Percentiles rank a stretch among this genome's conserved stretches.
Evolutionary conservation across 106 monocot species (phyloP).

Genomic region (Xerophyta viscosa): DNA sequence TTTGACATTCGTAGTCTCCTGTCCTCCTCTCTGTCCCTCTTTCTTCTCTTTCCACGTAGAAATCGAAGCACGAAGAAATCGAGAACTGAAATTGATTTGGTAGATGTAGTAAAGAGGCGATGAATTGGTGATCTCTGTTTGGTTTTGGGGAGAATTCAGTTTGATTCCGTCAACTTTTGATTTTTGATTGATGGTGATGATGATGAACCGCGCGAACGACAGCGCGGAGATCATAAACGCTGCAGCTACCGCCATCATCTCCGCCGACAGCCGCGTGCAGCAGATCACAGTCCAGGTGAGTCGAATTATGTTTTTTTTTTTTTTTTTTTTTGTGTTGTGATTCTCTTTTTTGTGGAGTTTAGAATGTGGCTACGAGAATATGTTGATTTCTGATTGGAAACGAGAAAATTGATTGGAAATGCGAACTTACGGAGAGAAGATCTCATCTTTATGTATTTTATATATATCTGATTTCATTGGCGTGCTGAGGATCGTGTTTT

Average conservation of each 20-base stretch:
- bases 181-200: not conserved
- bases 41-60: not conserved
- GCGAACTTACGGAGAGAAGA: too few species aligned
- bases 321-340: not conserved
- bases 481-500: too few species aligned
- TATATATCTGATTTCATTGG: too few species aligned
- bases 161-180: too few species aligned
- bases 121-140: too few species aligned
- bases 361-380: too few species aligned
- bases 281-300: slow-evolving; percentile 39
- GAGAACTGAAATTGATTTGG: not conserved
- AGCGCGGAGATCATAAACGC: slow-evolving; percentile 66
- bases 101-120: too few species aligned
- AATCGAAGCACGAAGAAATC: not conserved
- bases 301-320: slow-evolving; percentile 1
- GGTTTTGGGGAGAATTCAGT: too few species aligned
- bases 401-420: too few species aligned
- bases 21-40: not conserved
- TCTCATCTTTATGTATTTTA: too few species aligned
- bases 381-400: too few species aligned
- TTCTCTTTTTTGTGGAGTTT: too few species aligned
- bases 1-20: not conserved
- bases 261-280: slow-evolving; percentile 43
- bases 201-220: slow-evolving; percentile 30
- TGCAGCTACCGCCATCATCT: slow-evolving; percentile 46